Percentiles rank a stretch among this genome's conserved stretches.
Conservation (phyloP, 1,284 basidiomycete genomes). For the Athelia psychrophila region DNA sequence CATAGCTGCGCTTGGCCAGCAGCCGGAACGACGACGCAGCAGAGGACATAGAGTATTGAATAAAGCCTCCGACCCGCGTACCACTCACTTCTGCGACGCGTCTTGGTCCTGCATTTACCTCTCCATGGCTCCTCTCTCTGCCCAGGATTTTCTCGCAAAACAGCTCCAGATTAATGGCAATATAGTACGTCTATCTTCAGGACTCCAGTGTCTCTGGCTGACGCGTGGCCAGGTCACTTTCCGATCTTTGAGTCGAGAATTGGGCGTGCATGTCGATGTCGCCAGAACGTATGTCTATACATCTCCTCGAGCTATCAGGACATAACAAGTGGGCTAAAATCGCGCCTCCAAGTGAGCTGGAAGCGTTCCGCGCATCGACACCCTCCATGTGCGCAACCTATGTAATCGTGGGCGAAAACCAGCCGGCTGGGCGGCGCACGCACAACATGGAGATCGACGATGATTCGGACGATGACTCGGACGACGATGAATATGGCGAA, state of each 20-base stretch:
- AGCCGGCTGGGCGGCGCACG: background rate
- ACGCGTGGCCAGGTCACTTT: background rate
- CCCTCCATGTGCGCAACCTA: background rate
- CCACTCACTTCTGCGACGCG: no score
- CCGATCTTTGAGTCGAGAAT: background rate
- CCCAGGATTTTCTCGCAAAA: background rate
- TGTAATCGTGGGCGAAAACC: background rate
- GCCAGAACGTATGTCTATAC: background rate
- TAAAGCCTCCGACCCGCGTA: no score
- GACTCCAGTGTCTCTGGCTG: background rate
- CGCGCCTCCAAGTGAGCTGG: background rate
- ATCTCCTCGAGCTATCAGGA: background rate
- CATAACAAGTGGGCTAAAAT: background rate
- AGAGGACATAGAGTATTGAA: no score
- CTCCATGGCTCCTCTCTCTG: background rate
- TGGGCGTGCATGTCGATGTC: background rate
- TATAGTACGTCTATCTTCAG: background rate
- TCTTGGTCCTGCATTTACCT: no score
- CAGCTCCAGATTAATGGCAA: background rate
- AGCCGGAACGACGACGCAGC: background rate
- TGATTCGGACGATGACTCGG: background rate
- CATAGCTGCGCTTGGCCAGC: background rate
- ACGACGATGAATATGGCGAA: background rate
- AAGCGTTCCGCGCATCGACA: background rate
- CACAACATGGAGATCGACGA: background rate